These are phyloP conservation scores for Carex kokanica DNA, from an alignment of 176 grass and related monocot genomes.

Conservation along the genomic window DNA sequence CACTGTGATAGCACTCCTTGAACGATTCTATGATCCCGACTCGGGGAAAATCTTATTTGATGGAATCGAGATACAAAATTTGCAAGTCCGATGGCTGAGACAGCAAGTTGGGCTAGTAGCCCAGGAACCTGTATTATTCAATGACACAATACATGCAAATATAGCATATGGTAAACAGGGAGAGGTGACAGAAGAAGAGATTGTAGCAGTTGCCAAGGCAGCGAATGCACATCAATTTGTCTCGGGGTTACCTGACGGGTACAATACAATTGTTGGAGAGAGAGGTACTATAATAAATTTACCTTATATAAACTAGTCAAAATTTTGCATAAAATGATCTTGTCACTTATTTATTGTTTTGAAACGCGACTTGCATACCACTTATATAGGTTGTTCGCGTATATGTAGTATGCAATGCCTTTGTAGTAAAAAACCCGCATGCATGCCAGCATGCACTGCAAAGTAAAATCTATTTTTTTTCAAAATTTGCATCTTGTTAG, in stretches of 20 bases:
- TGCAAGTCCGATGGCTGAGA: slow-evolving; percentile 67
- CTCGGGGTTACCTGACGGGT: slow-evolving; percentile 54
- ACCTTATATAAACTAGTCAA: background rate
- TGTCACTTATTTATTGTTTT: background rate
- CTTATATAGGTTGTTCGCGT: background rate
- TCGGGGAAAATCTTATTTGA: slow-evolving; percentile 56
- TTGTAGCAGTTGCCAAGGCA: slow-evolving; percentile 42
- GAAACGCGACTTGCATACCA: background rate
- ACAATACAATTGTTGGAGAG: slow-evolving; percentile 59
- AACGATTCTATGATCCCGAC: slow-evolving; percentile 80
- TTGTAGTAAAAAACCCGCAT: background rate
- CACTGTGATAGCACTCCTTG: slow-evolving; percentile 51
- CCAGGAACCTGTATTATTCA: slow-evolving; percentile 72
- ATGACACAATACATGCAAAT: slow-evolving; percentile 63
- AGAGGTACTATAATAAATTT: too few species aligned
- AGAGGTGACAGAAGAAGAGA: slow-evolving; percentile 55
- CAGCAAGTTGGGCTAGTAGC: slow-evolving; percentile 55
- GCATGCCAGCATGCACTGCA: background rate
- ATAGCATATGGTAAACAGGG: slow-evolving; percentile 81
- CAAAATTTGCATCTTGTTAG: background rate
- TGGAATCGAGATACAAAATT: slow-evolving; percentile 36
- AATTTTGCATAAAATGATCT: slow-evolving; percentile 8
- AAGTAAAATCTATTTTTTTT: background rate
- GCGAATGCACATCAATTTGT: slow-evolving; percentile 78
- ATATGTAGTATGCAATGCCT: background rate